Percentiles rank a stretch among this genome's conserved stretches.
Conservation (phyloP, 495 filamentous ascomycete genomes). For the Ascobolus immersus region DNA sequence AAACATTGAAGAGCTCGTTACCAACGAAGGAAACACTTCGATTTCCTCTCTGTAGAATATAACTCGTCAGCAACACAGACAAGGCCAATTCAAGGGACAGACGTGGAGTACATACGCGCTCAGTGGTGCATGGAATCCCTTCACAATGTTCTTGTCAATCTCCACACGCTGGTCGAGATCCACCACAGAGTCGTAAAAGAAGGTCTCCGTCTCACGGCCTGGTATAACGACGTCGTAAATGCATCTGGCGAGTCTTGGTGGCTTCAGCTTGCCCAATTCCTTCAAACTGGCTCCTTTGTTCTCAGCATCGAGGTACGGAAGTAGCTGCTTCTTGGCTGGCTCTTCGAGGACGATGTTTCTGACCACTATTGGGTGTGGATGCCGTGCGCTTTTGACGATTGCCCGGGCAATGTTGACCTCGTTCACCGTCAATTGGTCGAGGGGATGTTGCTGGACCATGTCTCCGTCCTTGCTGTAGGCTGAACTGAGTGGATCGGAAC, state of each 20-base stretch:
- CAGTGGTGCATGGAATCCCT: constrained; percentile 33
- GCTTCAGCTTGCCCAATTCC: constrained; percentile 19
- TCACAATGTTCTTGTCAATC: constrained; percentile 27
- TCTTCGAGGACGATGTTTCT: constrained; percentile 31
- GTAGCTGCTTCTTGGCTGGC: constrained; percentile 23
- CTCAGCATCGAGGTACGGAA: constrained; percentile 19
- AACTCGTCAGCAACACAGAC: constrained; percentile 9
- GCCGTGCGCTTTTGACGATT: constrained; percentile 7
- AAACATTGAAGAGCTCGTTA: constrained; percentile 34
- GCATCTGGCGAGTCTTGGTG: constrained; percentile 33
- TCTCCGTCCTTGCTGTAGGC: not conserved
- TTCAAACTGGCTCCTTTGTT: constrained; percentile 10
- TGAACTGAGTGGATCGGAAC: too few species aligned
- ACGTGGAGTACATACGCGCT: constrained; percentile 24
- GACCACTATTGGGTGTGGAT: constrained; percentile 17
- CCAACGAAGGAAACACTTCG: constrained; percentile 32
- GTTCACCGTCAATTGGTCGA: constrained; percentile 15
- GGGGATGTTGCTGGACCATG: constrained; percentile 7
- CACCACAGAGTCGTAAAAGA: constrained; percentile 37
- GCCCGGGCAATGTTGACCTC: constrained; percentile 13
- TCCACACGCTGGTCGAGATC: constrained; percentile 27
- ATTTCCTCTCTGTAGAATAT: constrained; percentile 29
- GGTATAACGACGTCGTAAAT: constrained; percentile 45
- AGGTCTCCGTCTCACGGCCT: constrained; percentile 27
- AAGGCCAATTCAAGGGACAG: constrained; percentile 1